Evolutionary conservation across 148 eudicot species (phyloP).

Genomic region (Chenopodium berlandieri): DNA sequence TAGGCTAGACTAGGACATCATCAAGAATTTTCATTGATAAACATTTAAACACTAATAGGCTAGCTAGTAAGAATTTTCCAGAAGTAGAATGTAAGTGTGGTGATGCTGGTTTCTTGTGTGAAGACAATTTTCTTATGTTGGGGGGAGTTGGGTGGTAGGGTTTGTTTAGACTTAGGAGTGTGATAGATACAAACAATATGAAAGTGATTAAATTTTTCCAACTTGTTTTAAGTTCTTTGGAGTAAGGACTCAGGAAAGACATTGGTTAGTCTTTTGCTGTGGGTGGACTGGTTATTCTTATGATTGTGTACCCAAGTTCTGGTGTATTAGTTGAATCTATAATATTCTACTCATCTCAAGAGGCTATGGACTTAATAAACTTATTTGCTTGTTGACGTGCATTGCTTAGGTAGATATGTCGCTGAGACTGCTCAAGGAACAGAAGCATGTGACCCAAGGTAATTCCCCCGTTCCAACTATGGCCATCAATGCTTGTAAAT

Average conservation of each 20-base stretch:
- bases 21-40: neutral
- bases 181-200: neutral
- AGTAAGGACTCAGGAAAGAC: neutral
- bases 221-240: neutral
- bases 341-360: neutral
- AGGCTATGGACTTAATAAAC: neutral
- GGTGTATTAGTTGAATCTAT: neutral
- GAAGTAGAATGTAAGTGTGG: conserved; percentile 78
- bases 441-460: conserved; percentile 98
- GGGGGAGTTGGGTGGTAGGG: neutral
- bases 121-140: neutral
- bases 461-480: neutral
- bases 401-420: conserved; percentile 74
- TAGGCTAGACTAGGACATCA: too few species aligned
- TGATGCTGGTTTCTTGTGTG: conserved; percentile 42
- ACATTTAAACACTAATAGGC: conserved; percentile 14
- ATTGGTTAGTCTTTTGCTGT: neutral
- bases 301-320: neutral
- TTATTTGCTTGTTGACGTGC: neutral
- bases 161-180: neutral
- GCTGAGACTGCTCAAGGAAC: conserved; percentile 71
- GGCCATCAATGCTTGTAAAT: neutral
- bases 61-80: conserved; percentile 57
- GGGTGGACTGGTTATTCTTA: neutral
- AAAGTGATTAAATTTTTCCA: neutral